phyloP scores from a whole-genome alignment of 2,329 filamentous ascomycete genomes.

The Venturia oleaginea region DNA sequence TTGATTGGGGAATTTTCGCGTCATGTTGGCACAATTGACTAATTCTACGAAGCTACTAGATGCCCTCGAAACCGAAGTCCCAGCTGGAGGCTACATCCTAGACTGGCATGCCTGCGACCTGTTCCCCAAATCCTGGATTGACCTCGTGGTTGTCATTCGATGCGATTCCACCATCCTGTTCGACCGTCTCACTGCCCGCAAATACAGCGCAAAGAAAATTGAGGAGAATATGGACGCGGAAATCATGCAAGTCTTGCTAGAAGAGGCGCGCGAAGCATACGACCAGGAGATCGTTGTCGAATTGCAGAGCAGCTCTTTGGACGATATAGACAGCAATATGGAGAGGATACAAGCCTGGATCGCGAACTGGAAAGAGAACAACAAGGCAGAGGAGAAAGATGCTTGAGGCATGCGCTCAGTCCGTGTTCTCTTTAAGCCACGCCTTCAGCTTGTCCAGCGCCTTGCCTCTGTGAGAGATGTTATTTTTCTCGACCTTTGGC shows the following conservation, averaged over 20 bases:
- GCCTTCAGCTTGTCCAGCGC: constrained; percentile 78
- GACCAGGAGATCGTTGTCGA: constrained; percentile 83
- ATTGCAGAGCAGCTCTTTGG: constrained; percentile 67
- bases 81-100: constrained; percentile 72
- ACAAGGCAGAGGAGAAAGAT: constrained; percentile 29
- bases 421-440: constrained; percentile 55
- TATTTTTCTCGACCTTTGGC: constrained; percentile 80
- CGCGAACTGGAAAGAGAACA: constrained; percentile 68
- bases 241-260: constrained; percentile 90
- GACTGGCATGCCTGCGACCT: constrained; percentile 98
- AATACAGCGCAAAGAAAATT: constrained; percentile 77
- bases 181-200: constrained; percentile 68
- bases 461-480: constrained; percentile 80
- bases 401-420: constrained; percentile 14
- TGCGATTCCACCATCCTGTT: constrained; percentile 74
- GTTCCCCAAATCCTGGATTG: constrained; percentile 88
- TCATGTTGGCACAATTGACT: neutral
- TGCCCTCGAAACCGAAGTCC: constrained; percentile 67
- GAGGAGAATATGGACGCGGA: constrained; percentile 96
- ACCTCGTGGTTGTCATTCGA: constrained; percentile 84
- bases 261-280: constrained; percentile 83
- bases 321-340: constrained; percentile 83
- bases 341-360: constrained; percentile 78
- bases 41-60: constrained; percentile 59
- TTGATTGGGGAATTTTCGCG: neutral